Percentiles rank a stretch among this genome's conserved stretches.
Conservation (phyloP, 805 yeast genomes). For the Ogataea neopini region DNA sequence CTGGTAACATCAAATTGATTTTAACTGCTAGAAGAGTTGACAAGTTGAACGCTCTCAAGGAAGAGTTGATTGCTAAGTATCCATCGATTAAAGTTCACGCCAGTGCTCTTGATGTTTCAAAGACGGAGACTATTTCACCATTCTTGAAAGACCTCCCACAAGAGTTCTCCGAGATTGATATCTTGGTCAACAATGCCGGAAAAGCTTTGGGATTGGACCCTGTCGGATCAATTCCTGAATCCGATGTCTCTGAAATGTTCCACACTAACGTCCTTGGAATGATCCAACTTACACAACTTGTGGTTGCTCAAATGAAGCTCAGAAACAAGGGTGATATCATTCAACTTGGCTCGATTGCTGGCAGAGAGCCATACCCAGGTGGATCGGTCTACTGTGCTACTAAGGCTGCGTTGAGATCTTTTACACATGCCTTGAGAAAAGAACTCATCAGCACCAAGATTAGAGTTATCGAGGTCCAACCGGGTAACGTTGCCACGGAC, state of each 20-base stretch:
- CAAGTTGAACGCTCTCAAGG: conserved; percentile 41
- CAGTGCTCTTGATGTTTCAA: conserved; percentile 41
- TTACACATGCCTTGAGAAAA: conserved; percentile 64
- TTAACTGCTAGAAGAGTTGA: conserved; percentile 56
- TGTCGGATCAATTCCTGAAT: conserved; percentile 65
- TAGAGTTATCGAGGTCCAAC: conserved; percentile 73
- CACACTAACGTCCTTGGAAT: conserved; percentile 87
- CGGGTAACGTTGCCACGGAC: conserved; percentile 74
- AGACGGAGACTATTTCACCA: conserved; percentile 48
- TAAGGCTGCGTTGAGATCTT: conserved; percentile 70
- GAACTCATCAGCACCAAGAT: conserved; percentile 54
- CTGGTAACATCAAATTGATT: conserved; percentile 50
- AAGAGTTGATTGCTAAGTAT: conserved; percentile 38
- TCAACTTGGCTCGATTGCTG: conserved; percentile 76
- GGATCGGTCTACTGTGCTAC: conserved; percentile 79
- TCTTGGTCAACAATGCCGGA: conserved; percentile 73
- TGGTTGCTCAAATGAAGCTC: conserved; percentile 67
- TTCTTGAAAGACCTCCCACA: conserved; percentile 43
- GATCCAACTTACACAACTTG: conserved; percentile 78
- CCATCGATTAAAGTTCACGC: conserved; percentile 36
- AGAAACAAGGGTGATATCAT: conserved; percentile 74
- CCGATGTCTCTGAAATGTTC: conserved; percentile 74
- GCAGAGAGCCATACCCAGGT: conserved; percentile 77
- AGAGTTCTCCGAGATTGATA: conserved; percentile 60
- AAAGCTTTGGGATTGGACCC: conserved; percentile 77